phyloP scores from a whole-genome alignment of 1,284 basidiomycete species.

The Cyathus olla region DNA sequence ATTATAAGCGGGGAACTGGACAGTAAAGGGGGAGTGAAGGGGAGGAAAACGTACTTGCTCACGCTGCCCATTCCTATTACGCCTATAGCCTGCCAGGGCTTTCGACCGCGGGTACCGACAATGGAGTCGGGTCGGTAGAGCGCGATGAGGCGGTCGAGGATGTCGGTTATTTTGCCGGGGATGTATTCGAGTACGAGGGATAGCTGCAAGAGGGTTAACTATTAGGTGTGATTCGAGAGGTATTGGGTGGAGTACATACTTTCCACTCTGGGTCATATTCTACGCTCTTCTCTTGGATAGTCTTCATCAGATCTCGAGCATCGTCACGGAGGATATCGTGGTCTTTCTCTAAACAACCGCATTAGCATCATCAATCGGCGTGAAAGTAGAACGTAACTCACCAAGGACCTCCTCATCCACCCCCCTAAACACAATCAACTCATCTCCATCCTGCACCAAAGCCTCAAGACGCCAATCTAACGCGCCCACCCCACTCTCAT shows the following conservation, averaged over 20 bases:
- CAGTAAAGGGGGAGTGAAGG: background rate
- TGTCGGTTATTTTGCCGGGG: background rate
- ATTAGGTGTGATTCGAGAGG: no score
- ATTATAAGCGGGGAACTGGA: background rate
- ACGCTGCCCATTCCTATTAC: no score
- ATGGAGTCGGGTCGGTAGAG: no score
- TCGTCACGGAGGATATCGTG: slow-evolving; percentile 91
- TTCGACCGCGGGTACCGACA: no score
- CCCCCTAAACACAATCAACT: slow-evolving; percentile 92
- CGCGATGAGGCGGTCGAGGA: background rate
- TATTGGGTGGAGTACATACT: slow-evolving; percentile 54
- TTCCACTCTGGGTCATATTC: slow-evolving; percentile 86
- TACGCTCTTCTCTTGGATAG: slow-evolving; percentile 85
- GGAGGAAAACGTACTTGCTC: no score
- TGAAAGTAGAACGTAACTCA: slow-evolving; percentile 47
- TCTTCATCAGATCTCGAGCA: slow-evolving; percentile 86
- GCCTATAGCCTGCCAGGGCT: no score
- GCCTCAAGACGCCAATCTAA: slow-evolving; percentile 91
- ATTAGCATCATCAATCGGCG: no score
- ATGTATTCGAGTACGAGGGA: no score
- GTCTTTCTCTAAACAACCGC: slow-evolving; percentile 66
- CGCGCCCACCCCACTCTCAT: slow-evolving; percentile 88
- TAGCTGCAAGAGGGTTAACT: no score
- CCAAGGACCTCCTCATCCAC: slow-evolving; percentile 88
- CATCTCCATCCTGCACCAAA: slow-evolving; percentile 93